A percentile compares a stretch with the other conserved stretches of the same genome.
Evolutionary conservation across 2,329 filamentous ascomycete genomes (phyloP).

Genomic region (Epichloe uncinata): DNA sequence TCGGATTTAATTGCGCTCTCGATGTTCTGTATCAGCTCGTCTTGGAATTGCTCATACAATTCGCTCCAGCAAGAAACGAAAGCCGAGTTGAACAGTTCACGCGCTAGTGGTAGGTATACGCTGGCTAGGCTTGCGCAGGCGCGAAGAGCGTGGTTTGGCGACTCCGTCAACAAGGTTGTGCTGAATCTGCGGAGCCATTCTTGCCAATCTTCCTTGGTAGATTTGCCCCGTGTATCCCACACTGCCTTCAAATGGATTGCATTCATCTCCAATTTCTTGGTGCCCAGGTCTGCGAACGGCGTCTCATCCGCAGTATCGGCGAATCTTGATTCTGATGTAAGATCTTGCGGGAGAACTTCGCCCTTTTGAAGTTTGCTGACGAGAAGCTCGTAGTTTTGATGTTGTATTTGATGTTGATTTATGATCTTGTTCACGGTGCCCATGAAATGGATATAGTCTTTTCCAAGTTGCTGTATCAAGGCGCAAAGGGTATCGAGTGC

Average conservation of each 20-base stretch:
- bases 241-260: conserved; percentile 93
- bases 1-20: conserved; percentile 91
- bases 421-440: conserved; percentile 85
- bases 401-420: conserved; percentile 65
- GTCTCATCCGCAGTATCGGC: conserved; percentile 67
- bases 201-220: conserved; percentile 96
- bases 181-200: conserved; percentile 98
- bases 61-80: conserved; percentile 99
- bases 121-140: conserved; percentile 87
- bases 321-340: conserved; percentile 77
- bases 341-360: conserved; percentile 85
- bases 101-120: conserved; percentile 80
- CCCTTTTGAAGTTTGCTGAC: conserved; percentile 89
- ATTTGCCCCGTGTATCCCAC: conserved; percentile 95
- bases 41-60: conserved; percentile 90
- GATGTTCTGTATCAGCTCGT: conserved; percentile 89
- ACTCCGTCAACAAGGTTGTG: conserved; percentile 87
- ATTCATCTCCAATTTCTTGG: conserved; percentile 94
- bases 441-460: conserved; percentile 90
- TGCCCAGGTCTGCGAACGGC: conserved; percentile 68
- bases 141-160: conserved; percentile 84
- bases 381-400: conserved; percentile 84
- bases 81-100: conserved; percentile 93
- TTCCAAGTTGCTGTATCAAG: conserved; percentile 88
- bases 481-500: conserved; percentile 91